These are phyloP conservation scores for Rosa chinensis DNA, from an alignment of 306 rosid genomes.

Conservation along the genomic window DNA sequence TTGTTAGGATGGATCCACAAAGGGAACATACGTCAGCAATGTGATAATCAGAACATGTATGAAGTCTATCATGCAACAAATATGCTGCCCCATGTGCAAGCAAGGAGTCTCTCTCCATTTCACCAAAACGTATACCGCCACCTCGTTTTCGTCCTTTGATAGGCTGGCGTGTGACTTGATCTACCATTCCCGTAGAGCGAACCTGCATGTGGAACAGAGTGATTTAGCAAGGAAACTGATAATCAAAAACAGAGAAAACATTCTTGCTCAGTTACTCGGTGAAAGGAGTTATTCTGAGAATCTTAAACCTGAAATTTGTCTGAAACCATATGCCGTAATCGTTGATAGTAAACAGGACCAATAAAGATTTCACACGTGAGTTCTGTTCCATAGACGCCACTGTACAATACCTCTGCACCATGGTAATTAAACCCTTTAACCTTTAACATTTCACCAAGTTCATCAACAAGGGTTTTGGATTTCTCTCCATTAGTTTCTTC, in stretches of 20 bases:
- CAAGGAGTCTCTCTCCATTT: slow-evolving; percentile 96
- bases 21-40: slow-evolving; percentile 85
- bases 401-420: slow-evolving; percentile 81
- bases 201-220: slow-evolving; percentile 46
- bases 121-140: slow-evolving; percentile 97
- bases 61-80: slow-evolving; percentile 84
- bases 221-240: neutral
- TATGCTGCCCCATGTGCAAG: slow-evolving; percentile 99
- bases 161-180: slow-evolving; percentile 83
- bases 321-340: slow-evolving; percentile 96
- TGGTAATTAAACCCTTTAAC: slow-evolving; percentile 89
- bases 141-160: slow-evolving; percentile 88
- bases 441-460: slow-evolving; percentile 71
- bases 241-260: no score
- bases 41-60: slow-evolving; percentile 90
- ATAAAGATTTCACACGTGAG: slow-evolving; percentile 84
- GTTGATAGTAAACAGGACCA: slow-evolving; percentile 96
- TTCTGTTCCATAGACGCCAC: slow-evolving; percentile 95
- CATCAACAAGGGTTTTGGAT: slow-evolving; percentile 71
- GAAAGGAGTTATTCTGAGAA: neutral
- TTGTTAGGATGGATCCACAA: slow-evolving; percentile 80
- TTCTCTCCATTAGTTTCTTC: slow-evolving; percentile 36
- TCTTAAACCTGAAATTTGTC: slow-evolving; percentile 81
- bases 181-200: slow-evolving; percentile 82
- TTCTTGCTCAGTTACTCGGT: neutral